A percentile compares a stretch with the other conserved stretches of the same genome.
Evolutionary conservation across 352 stramenopile species (phyloP).

Genomic region (Globisporangium iwayamae): DNA sequence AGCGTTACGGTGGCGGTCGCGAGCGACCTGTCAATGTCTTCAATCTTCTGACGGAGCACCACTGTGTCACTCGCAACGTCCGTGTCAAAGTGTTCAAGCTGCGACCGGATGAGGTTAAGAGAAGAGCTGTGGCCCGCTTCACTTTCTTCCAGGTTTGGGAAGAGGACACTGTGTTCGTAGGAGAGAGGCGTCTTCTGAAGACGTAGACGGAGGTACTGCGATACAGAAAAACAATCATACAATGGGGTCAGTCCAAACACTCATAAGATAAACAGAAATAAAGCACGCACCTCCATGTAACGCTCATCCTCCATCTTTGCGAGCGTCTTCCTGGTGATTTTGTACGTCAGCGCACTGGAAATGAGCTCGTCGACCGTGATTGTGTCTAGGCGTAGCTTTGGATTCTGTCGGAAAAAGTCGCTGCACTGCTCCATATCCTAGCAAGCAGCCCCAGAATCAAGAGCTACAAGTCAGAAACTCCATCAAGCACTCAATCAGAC

Average conservation of each 20-base stretch:
- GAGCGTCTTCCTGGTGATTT: constrained; percentile 61
- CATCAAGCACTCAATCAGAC: not conserved
- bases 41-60: constrained; percentile 74
- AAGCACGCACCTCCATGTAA: constrained; percentile 48
- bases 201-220: constrained; percentile 68
- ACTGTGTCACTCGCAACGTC: constrained; percentile 69
- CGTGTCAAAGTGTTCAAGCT: constrained; percentile 57
- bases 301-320: constrained; percentile 62
- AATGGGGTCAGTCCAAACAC: not conserved
- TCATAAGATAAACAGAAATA: not conserved
- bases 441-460: not conserved
- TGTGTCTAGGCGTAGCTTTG: constrained; percentile 39
- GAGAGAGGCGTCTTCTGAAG: constrained; percentile 59
- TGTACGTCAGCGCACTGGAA: constrained; percentile 42
- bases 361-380: constrained; percentile 44
- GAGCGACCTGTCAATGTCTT: constrained; percentile 55
- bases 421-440: constrained; percentile 77
- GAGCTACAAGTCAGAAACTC: not conserved
- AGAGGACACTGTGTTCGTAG: constrained; percentile 64
- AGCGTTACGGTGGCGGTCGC: constrained; percentile 48
- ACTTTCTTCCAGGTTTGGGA: constrained; percentile 52
- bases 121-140: constrained; percentile 31
- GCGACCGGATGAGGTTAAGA: constrained; percentile 54
- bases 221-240: not conserved
- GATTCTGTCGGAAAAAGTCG: constrained; percentile 64